Conservation (phyloP, 176 grass and related monocot species). For the bread wheat (Triticum aestivum) region IWGSC_CS_RefSeq_v2.1 NC_057809.1:48245433-48245932, state of each 20-base stretch:
- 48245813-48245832: constrained; percentile 70
- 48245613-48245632: constrained; percentile 93
- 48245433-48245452: background rate
- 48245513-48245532: constrained; percentile 85
- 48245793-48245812: constrained; percentile 89
- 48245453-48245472: background rate
- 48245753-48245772: background rate
- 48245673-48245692: constrained; percentile 87
- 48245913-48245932: constrained; percentile 79
- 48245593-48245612: constrained; percentile 97
- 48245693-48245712: constrained; percentile 21
- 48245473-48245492: background rate
- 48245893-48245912: constrained; percentile 73
- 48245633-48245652: constrained; percentile 73
- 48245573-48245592: constrained; percentile 92
- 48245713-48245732: background rate
- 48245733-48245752: background rate
- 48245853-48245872: constrained; percentile 91
- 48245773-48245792: constrained; percentile 10
- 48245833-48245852: constrained; percentile 88
- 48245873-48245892: constrained; percentile 90
- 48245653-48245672: constrained; percentile 87
- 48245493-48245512: constrained; percentile 57
- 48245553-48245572: constrained; percentile 92
- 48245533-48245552: constrained; percentile 77